phyloP scores from a whole-genome alignment of 176 grass and related monocot genomes.

The Aegilops bicornis region DNA sequence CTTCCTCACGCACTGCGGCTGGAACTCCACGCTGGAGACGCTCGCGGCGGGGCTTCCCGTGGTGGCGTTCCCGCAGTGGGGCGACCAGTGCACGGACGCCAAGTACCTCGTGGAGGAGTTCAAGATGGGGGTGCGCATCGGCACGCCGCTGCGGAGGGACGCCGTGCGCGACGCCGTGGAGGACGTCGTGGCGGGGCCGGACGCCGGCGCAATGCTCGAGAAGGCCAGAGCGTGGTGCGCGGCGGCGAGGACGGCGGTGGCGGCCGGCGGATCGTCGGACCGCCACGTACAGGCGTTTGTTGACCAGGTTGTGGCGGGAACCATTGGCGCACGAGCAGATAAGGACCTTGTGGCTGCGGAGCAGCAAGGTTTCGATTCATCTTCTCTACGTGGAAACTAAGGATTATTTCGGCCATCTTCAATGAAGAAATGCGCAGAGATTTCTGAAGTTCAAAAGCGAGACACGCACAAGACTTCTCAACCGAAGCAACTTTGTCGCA shows the following conservation, averaged over 20 bases:
- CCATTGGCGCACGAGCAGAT: not conserved
- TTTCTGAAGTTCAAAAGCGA: not conserved
- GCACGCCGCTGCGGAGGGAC: slow-evolving; percentile 39
- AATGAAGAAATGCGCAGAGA: not conserved
- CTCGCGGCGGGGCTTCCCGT: slow-evolving; percentile 64
- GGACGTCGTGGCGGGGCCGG: slow-evolving; percentile 33
- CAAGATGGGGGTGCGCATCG: slow-evolving; percentile 54
- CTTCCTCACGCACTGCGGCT: slow-evolving; percentile 91
- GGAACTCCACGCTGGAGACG: slow-evolving; percentile 86
- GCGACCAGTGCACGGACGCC: slow-evolving; percentile 76
- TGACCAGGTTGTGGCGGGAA: slow-evolving; percentile 43
- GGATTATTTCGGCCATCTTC: not conserved
- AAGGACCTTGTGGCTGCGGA: not conserved
- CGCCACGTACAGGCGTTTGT: slow-evolving; percentile 56
- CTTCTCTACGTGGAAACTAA: not conserved
- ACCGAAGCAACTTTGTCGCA: not conserved
- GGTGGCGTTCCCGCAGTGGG: slow-evolving; percentile 69
- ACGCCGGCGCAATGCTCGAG: slow-evolving; percentile 26
- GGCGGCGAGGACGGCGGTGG: slow-evolving; percentile 35
- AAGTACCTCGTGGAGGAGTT: slow-evolving; percentile 64
- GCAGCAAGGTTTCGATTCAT: not conserved
- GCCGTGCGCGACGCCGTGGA: slow-evolving; percentile 46
- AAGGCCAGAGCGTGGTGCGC: slow-evolving; percentile 49
- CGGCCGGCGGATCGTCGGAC: slow-evolving; percentile 65
- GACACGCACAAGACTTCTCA: not conserved